phyloP scores from a whole-genome alignment of 129 eudicot species.

The Lactuca saligna region DNA sequence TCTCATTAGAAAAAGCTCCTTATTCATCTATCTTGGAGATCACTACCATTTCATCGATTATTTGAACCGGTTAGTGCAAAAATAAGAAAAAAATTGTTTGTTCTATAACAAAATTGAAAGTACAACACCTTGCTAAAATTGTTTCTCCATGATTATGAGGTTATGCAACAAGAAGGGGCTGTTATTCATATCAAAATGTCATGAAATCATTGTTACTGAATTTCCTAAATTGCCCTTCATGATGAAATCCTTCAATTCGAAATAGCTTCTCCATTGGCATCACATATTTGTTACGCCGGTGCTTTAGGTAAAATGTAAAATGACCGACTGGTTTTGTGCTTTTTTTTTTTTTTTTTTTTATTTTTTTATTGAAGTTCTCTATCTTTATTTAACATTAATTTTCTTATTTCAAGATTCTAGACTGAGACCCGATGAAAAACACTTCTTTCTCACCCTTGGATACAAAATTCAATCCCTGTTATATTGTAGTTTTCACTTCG shows the following conservation, averaged over 20 bases:
- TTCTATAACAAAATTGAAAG: too few species aligned
- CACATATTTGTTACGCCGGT: constrained; percentile 84
- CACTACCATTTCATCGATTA: too few species aligned
- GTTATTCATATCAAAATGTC: not conserved
- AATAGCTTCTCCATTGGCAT: constrained; percentile 85
- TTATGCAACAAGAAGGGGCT: too few species aligned
- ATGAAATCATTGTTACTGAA: constrained; percentile 17
- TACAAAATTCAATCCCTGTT: constrained; percentile 84
- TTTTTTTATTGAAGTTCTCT: constrained; percentile 13
- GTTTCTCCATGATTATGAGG: too few species aligned
- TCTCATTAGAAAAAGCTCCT: too few species aligned
- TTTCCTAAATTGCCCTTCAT: constrained; percentile 40
- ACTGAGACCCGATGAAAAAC: constrained; percentile 95
- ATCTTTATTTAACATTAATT: constrained; percentile 25
- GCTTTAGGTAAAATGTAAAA: constrained; percentile 71
- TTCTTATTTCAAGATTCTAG: constrained; percentile 75
- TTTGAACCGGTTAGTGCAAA: too few species aligned
- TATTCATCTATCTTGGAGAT: too few species aligned
- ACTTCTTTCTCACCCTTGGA: constrained; percentile 97
- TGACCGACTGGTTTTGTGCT: not conserved
- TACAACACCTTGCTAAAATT: too few species aligned
- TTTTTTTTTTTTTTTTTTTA: not conserved
- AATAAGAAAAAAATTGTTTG: too few species aligned
- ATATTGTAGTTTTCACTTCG: constrained; percentile 79
- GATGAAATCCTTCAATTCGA: constrained; percentile 98